phyloP scores from a whole-genome alignment of 129 eudicot species.

The Mikania micrantha region DNA sequence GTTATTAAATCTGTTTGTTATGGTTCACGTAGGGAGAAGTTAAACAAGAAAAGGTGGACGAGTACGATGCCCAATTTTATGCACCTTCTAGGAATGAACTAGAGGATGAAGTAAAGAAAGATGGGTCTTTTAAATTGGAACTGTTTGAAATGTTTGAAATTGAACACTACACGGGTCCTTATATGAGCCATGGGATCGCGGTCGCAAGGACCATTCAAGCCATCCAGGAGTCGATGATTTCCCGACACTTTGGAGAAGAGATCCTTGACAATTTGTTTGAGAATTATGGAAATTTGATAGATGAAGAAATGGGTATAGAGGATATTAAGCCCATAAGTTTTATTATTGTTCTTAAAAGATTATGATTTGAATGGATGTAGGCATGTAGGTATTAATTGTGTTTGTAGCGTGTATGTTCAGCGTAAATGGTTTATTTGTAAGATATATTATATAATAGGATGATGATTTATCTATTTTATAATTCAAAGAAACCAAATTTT shows the following conservation, averaged over 20 bases:
- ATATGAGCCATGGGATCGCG: constrained; percentile 56
- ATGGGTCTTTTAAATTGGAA: constrained; percentile 60
- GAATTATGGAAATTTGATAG: constrained; percentile 52
- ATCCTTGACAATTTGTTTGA: constrained; percentile 54
- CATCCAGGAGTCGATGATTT: constrained; percentile 83
- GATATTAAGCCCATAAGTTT: constrained; percentile 51
- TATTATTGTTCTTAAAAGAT: constrained; percentile 43
- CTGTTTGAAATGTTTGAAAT: constrained; percentile 51
- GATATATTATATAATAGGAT: too few species aligned
- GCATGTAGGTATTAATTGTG: not conserved
- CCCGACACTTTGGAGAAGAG: constrained; percentile 75
- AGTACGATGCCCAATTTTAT: constrained; percentile 78
- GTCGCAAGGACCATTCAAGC: constrained; percentile 81
- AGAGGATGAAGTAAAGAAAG: constrained; percentile 49
- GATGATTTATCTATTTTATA: too few species aligned
- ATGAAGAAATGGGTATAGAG: constrained; percentile 52
- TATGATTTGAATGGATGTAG: constrained; percentile 11
- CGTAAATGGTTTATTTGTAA: too few species aligned
- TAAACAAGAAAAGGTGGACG: constrained; percentile 57
- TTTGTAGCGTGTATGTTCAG: too few species aligned
- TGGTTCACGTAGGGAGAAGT: constrained; percentile 47
- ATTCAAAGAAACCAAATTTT: too few species aligned
- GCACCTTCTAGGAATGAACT: constrained; percentile 75
- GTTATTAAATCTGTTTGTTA: not conserved
- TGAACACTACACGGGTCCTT: constrained; percentile 34